Conservation (phyloP, 2,329 filamentous ascomycete species). For the Colletotrichum acutatum region DNA sequence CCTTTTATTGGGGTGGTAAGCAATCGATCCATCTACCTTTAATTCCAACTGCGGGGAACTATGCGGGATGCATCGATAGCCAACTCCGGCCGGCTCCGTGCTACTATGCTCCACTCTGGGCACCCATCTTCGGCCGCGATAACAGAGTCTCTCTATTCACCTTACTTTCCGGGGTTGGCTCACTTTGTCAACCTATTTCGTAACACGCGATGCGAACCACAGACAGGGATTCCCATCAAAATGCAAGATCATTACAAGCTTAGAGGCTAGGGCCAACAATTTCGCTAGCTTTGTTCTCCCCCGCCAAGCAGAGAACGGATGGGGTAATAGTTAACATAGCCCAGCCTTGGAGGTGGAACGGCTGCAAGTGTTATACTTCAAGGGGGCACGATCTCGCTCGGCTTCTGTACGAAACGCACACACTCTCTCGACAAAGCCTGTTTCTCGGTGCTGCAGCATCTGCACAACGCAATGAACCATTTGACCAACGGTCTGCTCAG, state of each 20-base stretch:
- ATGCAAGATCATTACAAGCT: conserved; percentile 1
- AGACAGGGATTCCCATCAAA: conserved; percentile 11
- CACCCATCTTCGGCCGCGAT: conserved; percentile 10
- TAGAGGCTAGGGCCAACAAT: background rate
- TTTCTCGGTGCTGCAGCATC: conserved; percentile 32
- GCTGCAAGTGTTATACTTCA: conserved; percentile 31
- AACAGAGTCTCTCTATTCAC: conserved; percentile 7
- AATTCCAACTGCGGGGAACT: conserved; percentile 27
- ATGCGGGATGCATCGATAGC: conserved; percentile 16
- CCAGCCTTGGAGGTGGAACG: conserved; percentile 17
- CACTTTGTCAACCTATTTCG: conserved; percentile 28
- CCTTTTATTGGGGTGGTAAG: background rate
- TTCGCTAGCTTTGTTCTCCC: background rate
- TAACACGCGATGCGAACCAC: conserved; percentile 21
- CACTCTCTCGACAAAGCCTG: conserved; percentile 20
- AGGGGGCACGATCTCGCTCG: conserved; percentile 34
- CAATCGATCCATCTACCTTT: background rate
- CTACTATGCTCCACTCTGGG: conserved; percentile 14
- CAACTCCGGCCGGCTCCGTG: conserved; percentile 29
- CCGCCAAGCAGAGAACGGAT: conserved; percentile 25
- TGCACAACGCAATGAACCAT: conserved; percentile 27
- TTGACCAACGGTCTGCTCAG: conserved; percentile 5
- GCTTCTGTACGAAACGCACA: conserved; percentile 30
- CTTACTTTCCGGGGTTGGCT: background rate
- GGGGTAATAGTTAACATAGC: conserved; percentile 8